A percentile compares a stretch with the other conserved stretches of the same genome.
phyloP scores from a whole-genome alignment of 768 basidiomycete species.

The Rhizopogon sp. region DNA sequence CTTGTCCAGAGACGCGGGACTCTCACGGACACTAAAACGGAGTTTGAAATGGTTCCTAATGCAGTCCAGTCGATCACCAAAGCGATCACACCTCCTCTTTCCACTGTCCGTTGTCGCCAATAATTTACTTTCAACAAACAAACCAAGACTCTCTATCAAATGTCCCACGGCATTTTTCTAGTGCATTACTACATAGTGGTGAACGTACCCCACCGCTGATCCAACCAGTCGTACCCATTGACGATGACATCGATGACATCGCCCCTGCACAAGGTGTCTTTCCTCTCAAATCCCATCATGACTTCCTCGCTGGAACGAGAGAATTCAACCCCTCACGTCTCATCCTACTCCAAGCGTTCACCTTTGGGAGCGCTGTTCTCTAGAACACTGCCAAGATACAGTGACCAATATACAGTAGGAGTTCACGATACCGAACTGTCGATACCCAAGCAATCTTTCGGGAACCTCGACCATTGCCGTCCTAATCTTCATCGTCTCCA shows the following conservation, averaged over 20 bases:
- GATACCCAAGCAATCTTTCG: slow-evolving; percentile 17
- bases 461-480: slow-evolving; percentile 14
- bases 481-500: too few relatives aligned
- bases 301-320: background rate
- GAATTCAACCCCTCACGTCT: background rate
- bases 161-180: too few relatives aligned
- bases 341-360: background rate
- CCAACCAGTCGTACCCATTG: background rate
- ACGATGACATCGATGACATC: background rate
- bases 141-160: too few relatives aligned
- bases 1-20: too few relatives aligned
- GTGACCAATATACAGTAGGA: slow-evolving; percentile 25
- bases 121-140: too few relatives aligned
- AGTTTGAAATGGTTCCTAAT: too few relatives aligned
- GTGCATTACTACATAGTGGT: too few relatives aligned
- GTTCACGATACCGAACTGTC: slow-evolving; percentile 28
- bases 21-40: too few relatives aligned
- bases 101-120: too few relatives aligned
- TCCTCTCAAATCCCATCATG: background rate
- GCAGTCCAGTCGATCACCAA: too few relatives aligned
- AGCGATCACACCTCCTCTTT: too few relatives aligned
- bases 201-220: too few relatives aligned
- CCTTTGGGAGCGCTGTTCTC: slow-evolving; percentile 16
- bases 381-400: slow-evolving; percentile 24
- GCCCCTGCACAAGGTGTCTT: background rate